These are phyloP conservation scores for Pichia californica DNA, from an alignment of 805 yeast genomes.

Conservation along the genomic window DNA sequence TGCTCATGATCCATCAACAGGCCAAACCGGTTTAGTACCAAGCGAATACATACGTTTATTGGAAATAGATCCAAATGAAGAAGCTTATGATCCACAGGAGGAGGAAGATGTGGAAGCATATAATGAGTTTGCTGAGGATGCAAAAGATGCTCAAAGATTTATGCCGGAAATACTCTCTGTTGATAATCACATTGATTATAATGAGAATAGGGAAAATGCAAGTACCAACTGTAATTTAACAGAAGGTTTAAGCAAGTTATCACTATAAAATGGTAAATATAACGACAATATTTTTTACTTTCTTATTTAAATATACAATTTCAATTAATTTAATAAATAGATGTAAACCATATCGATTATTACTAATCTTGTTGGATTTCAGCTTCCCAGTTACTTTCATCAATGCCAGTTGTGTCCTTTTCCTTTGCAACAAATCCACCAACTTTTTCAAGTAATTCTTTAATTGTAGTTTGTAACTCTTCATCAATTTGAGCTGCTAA, in stretches of 20 bases:
- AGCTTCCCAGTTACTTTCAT: slow-evolving; percentile 45
- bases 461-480: slow-evolving; percentile 53
- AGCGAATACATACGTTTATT: slow-evolving; percentile 75
- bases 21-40: slow-evolving; percentile 88
- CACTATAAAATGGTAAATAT: not conserved
- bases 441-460: slow-evolving; percentile 41
- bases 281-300: not conserved
- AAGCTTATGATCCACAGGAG: slow-evolving; percentile 1
- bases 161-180: slow-evolving; percentile 15
- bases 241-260: not conserved
- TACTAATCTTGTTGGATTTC: slow-evolving; percentile 29
- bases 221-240: slow-evolving; percentile 3
- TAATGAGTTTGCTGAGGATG: slow-evolving; percentile 25
- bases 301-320: not conserved
- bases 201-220: not conserved
- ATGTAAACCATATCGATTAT: no score
- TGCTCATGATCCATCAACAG: slow-evolving; percentile 70
- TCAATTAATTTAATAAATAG: not conserved
- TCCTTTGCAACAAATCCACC: slow-evolving; percentile 46
- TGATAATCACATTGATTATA: not conserved
- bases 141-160: slow-evolving; percentile 22
- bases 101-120: slow-evolving; percentile 19
- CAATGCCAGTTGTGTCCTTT: slow-evolving; percentile 34
- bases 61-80: slow-evolving; percentile 20
- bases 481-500: slow-evolving; percentile 40